These are phyloP conservation scores for Starmerella stellata DNA, from an alignment of 805 yeast species.

Conservation along the genomic window DNA sequence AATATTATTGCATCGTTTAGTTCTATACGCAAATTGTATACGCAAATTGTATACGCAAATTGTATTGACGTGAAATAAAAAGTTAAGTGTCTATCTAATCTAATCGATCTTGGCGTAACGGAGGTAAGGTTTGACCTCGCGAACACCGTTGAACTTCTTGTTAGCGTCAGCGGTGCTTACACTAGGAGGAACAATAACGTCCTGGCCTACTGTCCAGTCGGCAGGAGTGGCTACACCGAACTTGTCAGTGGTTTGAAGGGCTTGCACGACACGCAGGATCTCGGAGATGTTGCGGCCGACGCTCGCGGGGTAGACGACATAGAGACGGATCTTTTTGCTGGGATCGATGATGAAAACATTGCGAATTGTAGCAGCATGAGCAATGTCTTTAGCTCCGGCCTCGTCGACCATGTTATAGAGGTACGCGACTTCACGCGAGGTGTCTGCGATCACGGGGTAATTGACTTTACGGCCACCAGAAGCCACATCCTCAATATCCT, in stretches of 20 bases:
- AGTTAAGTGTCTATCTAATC: no score
- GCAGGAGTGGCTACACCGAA: conserved; percentile 78
- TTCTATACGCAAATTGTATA: no score
- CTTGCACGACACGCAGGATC: conserved; percentile 76
- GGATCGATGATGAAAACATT: conserved; percentile 88
- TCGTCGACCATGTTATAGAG: conserved; percentile 77
- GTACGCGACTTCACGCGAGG: conserved; percentile 64
- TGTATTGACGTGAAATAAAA: no score
- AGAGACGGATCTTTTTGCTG: conserved; percentile 66
- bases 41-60: no score
- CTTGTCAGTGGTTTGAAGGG: conserved; percentile 59
- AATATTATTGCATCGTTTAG: no score
- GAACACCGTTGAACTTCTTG: conserved; percentile 71
- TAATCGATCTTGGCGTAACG: conserved; percentile 35
- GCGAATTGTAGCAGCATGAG: conserved; percentile 73
- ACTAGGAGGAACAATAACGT: conserved; percentile 79
- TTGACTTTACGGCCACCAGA: conserved; percentile 50
- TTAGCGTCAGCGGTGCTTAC: conserved; percentile 63
- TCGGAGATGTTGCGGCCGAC: conserved; percentile 89
- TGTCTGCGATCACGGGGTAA: conserved; percentile 86
- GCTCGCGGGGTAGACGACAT: conserved; percentile 79
- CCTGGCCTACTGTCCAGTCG: conserved; percentile 79
- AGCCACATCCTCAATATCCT: conserved; percentile 78
- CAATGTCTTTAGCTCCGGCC: conserved; percentile 58
- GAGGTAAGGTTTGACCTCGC: conserved; percentile 76